These are phyloP conservation scores for Boletus coccyginus DNA, from an alignment of 768 basidiomycete genomes.

Conservation along the genomic window DNA sequence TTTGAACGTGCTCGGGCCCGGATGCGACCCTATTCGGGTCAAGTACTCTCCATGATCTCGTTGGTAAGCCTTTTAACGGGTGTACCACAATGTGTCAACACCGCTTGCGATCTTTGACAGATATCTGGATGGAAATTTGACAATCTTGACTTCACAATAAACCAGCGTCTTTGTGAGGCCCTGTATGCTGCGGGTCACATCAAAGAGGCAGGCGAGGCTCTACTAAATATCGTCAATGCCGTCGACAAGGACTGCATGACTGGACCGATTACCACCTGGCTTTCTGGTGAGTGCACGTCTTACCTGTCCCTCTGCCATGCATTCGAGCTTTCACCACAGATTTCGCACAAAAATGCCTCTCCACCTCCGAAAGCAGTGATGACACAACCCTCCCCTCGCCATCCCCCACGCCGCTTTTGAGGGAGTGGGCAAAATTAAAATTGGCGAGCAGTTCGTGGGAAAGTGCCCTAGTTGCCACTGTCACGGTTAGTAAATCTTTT, in stretches of 20 bases:
- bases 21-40: neutral
- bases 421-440: neutral
- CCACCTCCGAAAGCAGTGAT: neutral
- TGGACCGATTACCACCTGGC: neutral
- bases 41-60: neutral
- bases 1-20: neutral
- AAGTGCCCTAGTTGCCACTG: neutral
- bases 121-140: no score
- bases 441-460: neutral
- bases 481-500: neutral
- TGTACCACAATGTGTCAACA: no score
- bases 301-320: no score
- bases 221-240: neutral
- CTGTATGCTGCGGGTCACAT: no score
- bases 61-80: neutral
- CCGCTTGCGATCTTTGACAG: no score
- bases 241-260: neutral
- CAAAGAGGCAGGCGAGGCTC: neutral
- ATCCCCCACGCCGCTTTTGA: neutral
- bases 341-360: neutral
- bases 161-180: no score
- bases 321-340: neutral
- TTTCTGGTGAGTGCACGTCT: neutral
- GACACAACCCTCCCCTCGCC: neutral
- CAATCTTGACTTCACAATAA: no score